Conservation (phyloP, 495 filamentous ascomycete genomes). For the Penicillium arizonense region DNA sequence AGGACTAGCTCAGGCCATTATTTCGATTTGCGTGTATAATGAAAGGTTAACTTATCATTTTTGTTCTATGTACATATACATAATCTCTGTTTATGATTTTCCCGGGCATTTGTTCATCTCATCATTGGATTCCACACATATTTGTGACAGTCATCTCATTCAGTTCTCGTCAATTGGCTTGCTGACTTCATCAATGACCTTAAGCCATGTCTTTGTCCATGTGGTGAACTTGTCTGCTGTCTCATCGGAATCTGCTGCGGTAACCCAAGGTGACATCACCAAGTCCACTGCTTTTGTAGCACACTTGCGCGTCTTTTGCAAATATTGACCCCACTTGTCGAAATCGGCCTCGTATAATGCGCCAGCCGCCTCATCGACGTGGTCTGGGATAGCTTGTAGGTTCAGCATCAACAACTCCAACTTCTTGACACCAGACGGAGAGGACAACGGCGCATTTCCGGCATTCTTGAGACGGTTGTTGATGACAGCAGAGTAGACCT, state of each 20-base stretch:
- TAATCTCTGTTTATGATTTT: conserved; percentile 11
- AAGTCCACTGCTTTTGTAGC: conserved; percentile 30
- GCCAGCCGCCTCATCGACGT: conserved; percentile 49
- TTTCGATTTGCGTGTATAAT: conserved; percentile 9
- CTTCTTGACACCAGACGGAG: conserved; percentile 13
- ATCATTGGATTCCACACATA: background rate
- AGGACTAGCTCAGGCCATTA: background rate
- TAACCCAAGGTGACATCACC: conserved; percentile 27
- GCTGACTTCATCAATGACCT: conserved; percentile 44
- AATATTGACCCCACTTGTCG: conserved; percentile 22
- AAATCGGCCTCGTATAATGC: conserved; percentile 45
- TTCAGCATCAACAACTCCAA: conserved; percentile 32
- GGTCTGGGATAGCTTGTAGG: conserved; percentile 39
- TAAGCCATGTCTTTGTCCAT: conserved; percentile 50
- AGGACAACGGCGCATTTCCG: conserved; percentile 13
- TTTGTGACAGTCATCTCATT: background rate
- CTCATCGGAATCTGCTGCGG: conserved; percentile 8
- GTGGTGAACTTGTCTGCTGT: conserved; percentile 43
- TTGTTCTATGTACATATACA: conserved; percentile 16
- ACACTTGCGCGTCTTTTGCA: conserved; percentile 26
- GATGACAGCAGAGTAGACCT: conserved; percentile 41
- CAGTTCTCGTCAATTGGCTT: conserved; percentile 22
- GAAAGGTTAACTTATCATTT: conserved; percentile 5
- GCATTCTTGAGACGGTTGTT: conserved; percentile 35
- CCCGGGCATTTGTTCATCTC: conserved; percentile 2